Percentiles rank a stretch among this genome's conserved stretches.
phyloP scores from a whole-genome alignment of 2,329 filamentous ascomycete genomes.

The Fusarium secorum region DNA sequence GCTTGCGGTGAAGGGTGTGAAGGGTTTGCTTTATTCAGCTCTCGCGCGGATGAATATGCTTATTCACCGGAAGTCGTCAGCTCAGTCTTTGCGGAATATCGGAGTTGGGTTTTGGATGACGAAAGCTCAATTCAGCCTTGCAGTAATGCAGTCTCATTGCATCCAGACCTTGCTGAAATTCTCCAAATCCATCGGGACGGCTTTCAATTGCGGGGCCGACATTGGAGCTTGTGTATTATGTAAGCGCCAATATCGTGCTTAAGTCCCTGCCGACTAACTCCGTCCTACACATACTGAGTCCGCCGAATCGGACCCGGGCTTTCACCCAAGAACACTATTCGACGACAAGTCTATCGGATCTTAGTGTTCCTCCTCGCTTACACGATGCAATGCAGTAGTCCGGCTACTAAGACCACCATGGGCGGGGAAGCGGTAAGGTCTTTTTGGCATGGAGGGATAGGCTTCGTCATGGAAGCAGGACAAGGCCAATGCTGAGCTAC shows the following conservation, averaged over 20 bases:
- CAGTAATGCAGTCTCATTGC: conserved; percentile 1
- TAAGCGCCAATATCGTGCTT: conserved; percentile 26
- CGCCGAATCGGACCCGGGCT: conserved; percentile 37
- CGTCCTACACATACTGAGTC: conserved; percentile 9
- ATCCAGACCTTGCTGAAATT: conserved; percentile 15
- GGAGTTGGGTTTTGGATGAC: conserved; percentile 16
- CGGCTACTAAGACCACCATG: not conserved
- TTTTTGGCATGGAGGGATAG: not conserved
- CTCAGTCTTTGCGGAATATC: not conserved
- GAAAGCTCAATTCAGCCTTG: conserved; percentile 25
- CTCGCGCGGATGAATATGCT: conserved; percentile 4
- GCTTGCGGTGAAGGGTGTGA: not conserved
- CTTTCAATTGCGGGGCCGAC: conserved; percentile 25
- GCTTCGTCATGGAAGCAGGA: conserved; percentile 19
- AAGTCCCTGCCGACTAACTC: conserved; percentile 43
- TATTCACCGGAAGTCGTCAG: conserved; percentile 14
- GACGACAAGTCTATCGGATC: conserved; percentile 1
- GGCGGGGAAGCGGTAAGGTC: conserved; percentile 5
- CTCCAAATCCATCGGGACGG: conserved; percentile 23
- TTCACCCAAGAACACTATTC: conserved; percentile 2
- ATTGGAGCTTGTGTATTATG: conserved; percentile 14
- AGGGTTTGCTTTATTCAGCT: conserved; percentile 1
- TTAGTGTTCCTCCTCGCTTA: conserved; percentile 8
- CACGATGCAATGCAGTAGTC: conserved; percentile 22
- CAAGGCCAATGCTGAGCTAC: not conserved